These are phyloP conservation scores for Aegilops longissima DNA, from an alignment of 176 grass and related monocot genomes.

Conservation along the genomic window DNA sequence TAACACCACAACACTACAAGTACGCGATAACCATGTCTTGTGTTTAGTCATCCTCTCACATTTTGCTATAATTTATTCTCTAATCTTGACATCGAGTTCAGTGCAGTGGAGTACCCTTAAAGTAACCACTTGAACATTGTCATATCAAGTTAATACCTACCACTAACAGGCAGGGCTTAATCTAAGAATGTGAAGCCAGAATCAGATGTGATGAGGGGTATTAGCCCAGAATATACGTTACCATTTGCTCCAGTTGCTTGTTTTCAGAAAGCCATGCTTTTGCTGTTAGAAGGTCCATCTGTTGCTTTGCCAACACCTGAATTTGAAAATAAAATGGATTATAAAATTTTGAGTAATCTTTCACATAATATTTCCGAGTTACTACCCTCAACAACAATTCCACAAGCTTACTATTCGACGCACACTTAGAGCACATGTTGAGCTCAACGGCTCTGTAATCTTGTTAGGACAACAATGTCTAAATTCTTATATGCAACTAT, in stretches of 20 bases:
- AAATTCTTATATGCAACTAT: constrained; percentile 7
- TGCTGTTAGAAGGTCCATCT: constrained; percentile 85
- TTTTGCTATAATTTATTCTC: neutral
- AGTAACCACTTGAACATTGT: constrained; percentile 14
- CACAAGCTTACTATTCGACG: neutral
- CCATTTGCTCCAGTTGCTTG: constrained; percentile 76
- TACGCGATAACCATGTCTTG: neutral
- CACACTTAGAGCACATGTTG: neutral
- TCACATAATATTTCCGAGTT: neutral
- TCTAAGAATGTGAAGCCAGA: neutral
- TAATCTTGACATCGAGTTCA: neutral
- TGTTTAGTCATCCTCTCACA: constrained; percentile 11
- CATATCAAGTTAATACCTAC: neutral
- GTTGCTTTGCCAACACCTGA: constrained; percentile 80
- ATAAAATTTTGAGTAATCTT: neutral
- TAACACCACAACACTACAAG: neutral
- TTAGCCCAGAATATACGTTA: constrained; percentile 27
- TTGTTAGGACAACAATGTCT: neutral
- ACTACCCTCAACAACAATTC: neutral
- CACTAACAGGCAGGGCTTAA: neutral
- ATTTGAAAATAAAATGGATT: constrained; percentile 25
- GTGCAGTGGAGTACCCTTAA: neutral
- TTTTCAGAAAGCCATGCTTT: constrained; percentile 86
- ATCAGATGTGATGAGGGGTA: neutral
- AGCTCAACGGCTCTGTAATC: neutral